Base-by-base conservation (phyloP, 768 basidiomycete genomes). In the Kwoniella mangroviensis region DNA sequence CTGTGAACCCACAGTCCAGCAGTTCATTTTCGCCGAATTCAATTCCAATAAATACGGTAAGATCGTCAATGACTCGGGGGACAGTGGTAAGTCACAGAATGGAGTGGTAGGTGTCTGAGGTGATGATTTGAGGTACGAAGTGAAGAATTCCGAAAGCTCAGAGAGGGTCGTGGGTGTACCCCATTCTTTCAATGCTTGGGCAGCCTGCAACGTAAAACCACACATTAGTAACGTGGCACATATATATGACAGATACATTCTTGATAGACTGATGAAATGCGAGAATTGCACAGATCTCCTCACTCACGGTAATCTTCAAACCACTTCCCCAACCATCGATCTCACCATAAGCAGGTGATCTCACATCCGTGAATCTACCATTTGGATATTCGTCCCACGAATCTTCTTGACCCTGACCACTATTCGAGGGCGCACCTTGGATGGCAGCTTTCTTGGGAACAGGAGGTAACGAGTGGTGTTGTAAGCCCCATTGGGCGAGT, bases 1-100 rank as follows among this genome's bases (percentile, higher is more conserved):
- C 80, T 99, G 97, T 12, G 94, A 96, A 1, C 93, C 93, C 21
- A 99, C 91, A 5, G 97, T 98, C 95, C 96, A 99, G 89, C 93
- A 91, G 26, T 92, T 91, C 67, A 86, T 85, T 55, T 62, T 72
- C 26, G 79, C 66, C 54, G 86, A 84, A 40, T 92, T 98, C 65
- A 99, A 86, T 54, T 85, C 86, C 75, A 92, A 87, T 28, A 98
- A 87, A 68, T 92, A 87, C 1, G 88, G 85, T 40, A 97, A 86
- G 64, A 99, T 98, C 61, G 88, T 87, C 41, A 85, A 82, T 0
- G 97, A 94, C 84, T 99, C 97, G 0, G 87, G 84, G 21, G 90
- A 91, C 7, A 99, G 86, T 1, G 94, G 89, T 1, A 87, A 87
- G 12, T 90, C 88, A 11, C 93, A 97, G 85, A 98, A 98, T 0